phyloP scores from a whole-genome alignment of 2,329 filamentous ascomycete genomes.

The Blastomyces silverae region DNA sequence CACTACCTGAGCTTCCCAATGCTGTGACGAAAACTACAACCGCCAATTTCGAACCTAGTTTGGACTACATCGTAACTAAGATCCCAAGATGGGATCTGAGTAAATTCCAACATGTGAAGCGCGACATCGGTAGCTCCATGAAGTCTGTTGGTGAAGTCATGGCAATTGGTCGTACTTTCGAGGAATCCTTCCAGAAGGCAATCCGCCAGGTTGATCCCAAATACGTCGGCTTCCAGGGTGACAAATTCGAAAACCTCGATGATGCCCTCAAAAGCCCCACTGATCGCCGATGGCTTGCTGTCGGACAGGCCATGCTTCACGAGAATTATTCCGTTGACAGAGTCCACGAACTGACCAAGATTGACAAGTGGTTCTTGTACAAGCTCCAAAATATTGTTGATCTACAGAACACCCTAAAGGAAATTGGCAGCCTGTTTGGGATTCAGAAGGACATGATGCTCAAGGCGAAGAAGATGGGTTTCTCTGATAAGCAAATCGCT shows the following conservation, averaged over 20 bases:
- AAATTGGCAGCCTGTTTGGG: conserved; percentile 71
- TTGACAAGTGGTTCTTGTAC: conserved; percentile 99
- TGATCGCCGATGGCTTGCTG: conserved; percentile 92
- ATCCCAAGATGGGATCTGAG: conserved; percentile 96
- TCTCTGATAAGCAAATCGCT: conserved; percentile 94
- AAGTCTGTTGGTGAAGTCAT: conserved; percentile 99
- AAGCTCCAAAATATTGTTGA: conserved; percentile 97
- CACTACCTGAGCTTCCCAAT: conserved; percentile 89
- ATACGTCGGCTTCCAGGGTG: conserved; percentile 89
- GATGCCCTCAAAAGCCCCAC: conserved; percentile 85
- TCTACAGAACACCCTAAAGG: conserved; percentile 77
- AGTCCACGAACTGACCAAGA: conserved; percentile 91
- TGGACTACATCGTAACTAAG: conserved; percentile 98
- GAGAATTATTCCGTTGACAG: conserved; percentile 90
- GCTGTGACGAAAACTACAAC: conserved; percentile 98
- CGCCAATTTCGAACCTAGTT: conserved; percentile 94
- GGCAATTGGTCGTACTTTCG: conserved; percentile 97
- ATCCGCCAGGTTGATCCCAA: conserved; percentile 93
- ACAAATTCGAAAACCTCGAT: conserved; percentile 89
- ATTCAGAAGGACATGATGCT: conserved; percentile 82
- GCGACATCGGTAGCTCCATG: conserved; percentile 96
- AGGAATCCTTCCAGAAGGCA: conserved; percentile 98
- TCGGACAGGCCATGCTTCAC: conserved; percentile 96
- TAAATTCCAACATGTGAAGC: conserved; percentile 99
- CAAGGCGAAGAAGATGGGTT: conserved; percentile 95